Evolutionary conservation across 164 flowering plant species (phyloP).

Genomic region (Platanus orientalis): DNA sequence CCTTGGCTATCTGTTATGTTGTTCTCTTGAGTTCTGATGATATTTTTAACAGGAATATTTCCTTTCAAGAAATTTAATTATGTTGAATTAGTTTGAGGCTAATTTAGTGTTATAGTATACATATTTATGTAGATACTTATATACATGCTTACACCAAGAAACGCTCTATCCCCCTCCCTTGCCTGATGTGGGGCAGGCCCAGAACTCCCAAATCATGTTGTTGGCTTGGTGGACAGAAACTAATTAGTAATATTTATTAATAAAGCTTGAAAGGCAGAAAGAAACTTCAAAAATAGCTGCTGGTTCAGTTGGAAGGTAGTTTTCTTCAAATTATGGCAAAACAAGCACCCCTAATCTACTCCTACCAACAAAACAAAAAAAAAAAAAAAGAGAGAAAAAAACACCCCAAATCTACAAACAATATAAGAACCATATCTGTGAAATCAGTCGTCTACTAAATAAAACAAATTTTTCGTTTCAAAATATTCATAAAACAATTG

Average conservation of each 20-base stretch:
- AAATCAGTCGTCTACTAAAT: too few species aligned
- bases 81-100: background rate
- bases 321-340: too few species aligned
- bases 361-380: too few species aligned
- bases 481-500: too few species aligned
- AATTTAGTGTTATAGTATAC: background rate
- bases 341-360: too few species aligned
- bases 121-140: too few species aligned
- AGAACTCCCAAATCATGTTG: background rate
- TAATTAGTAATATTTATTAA: background rate
- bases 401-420: too few species aligned
- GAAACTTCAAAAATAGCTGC: background rate
- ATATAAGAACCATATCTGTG: too few species aligned
- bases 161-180: background rate
- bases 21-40: background rate
- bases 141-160: background rate
- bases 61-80: background rate
- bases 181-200: background rate
- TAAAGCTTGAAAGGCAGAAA: too few species aligned
- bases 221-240: background rate
- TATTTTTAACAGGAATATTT: background rate
- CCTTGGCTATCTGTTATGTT: background rate
- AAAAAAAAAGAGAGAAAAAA: too few species aligned
- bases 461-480: too few species aligned
- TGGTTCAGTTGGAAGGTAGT: background rate